These are phyloP conservation scores for Pichia sp. DNA, from an alignment of 1,139 yeast species.

Conservation along the genomic window DNA sequence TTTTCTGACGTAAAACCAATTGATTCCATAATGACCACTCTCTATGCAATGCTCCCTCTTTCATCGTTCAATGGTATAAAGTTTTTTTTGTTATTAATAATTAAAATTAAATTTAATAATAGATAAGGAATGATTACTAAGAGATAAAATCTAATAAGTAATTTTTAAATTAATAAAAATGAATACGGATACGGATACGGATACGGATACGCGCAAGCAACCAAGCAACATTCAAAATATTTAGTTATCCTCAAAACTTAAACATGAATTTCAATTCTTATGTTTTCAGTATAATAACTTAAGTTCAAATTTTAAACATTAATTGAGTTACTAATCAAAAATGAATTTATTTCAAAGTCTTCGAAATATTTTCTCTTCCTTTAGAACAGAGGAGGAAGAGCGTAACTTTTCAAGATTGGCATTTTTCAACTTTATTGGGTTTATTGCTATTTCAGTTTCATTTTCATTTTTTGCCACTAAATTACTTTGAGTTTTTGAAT, in stretches of 20 bases:
- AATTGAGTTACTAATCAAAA: too few species aligned
- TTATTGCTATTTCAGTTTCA: conserved; percentile 71
- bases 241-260: too few species aligned
- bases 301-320: too few species aligned
- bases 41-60: conserved; percentile 22
- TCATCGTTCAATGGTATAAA: conserved; percentile 3
- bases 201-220: too few species aligned
- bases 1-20: conserved; percentile 9
- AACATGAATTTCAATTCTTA: too few species aligned
- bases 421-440: conserved; percentile 75
- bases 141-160: background rate
- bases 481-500: background rate
- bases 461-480: conserved; percentile 76
- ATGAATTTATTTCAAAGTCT: conserved; percentile 22
- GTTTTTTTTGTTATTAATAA: background rate
- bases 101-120: background rate
- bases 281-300: too few species aligned
- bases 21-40: conserved; percentile 32
- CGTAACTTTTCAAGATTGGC: conserved; percentile 70
- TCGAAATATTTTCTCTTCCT: conserved; percentile 72
- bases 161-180: too few species aligned
- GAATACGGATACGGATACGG: too few species aligned
- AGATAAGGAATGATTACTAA: background rate
- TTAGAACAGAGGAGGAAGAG: conserved; percentile 82
- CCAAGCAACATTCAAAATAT: too few species aligned